Conservation (phyloP, 2,329 filamentous ascomycete genomes). For the Alternaria sp. region DNA sequence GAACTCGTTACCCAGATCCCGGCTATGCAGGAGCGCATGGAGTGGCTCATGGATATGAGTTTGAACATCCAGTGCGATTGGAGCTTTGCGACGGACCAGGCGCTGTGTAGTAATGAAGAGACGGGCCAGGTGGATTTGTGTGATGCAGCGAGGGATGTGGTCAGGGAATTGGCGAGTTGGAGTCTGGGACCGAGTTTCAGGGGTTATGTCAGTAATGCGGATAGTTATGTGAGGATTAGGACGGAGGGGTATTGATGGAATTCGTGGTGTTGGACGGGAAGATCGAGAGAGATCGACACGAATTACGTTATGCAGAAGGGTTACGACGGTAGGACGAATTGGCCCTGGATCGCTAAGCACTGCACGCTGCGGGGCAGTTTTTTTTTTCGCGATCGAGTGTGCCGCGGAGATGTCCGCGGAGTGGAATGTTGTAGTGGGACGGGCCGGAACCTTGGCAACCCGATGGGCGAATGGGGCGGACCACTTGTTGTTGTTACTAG, state of each 20-base stretch:
- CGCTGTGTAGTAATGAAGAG: conserved; percentile 11
- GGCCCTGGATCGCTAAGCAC: not conserved
- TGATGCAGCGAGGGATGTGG: conserved; percentile 16
- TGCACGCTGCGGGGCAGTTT: not conserved
- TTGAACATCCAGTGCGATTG: conserved; percentile 25
- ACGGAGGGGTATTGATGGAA: conserved; percentile 18
- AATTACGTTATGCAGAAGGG: not conserved
- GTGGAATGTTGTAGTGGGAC: not conserved
- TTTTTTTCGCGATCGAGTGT: not conserved
- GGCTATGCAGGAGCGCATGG: conserved; percentile 33
- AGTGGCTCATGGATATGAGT: conserved; percentile 32
- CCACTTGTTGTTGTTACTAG: not conserved
- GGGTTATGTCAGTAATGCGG: conserved; percentile 31
- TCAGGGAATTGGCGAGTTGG: conserved; percentile 26
- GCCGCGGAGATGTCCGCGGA: not conserved
- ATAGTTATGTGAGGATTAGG: conserved; percentile 30
- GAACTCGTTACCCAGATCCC: conserved; percentile 32
- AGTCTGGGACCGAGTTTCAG: conserved; percentile 30
- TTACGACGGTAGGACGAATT: not conserved
- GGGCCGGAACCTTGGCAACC: not conserved
- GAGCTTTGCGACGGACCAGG: conserved; percentile 16
- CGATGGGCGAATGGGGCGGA: not conserved
- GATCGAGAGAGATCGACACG: not conserved
- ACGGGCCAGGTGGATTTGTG: conserved; percentile 25
- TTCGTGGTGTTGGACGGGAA: not conserved